A percentile compares a stretch with the other conserved stretches of the same genome.
Conservation (phyloP, 768 basidiomycete genomes). For the Phlegmacium glaucopus region DNA sequence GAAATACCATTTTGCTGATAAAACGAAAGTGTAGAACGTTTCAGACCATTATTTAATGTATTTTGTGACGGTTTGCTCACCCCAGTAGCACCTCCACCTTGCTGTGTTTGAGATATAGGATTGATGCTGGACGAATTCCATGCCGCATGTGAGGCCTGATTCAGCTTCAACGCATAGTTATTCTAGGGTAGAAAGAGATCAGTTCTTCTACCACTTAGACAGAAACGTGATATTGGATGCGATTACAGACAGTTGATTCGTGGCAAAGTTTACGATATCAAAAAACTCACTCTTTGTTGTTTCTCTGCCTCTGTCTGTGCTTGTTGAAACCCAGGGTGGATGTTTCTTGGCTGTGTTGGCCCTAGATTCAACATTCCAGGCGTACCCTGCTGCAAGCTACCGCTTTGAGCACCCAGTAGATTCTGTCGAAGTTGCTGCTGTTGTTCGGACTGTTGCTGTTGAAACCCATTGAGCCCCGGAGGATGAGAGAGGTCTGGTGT, state of each 20-base stretch:
- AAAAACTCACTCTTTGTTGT: conserved; percentile 53
- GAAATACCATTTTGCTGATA: conserved; percentile 23
- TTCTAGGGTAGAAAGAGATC: conserved; percentile 34
- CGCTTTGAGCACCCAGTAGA: conserved; percentile 49
- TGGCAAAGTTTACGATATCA: conserved; percentile 5
- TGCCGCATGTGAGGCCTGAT: conserved; percentile 56
- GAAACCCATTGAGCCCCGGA: conserved; percentile 77
- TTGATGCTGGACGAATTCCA: conserved; percentile 61
- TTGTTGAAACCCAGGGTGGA: conserved; percentile 51
- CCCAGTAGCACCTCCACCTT: conserved; percentile 18
- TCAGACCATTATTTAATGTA: conserved; percentile 1
- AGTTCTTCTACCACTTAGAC: conserved; percentile 8
- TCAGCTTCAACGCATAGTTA: conserved; percentile 62
- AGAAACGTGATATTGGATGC: background rate
- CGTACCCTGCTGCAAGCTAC: conserved; percentile 39
- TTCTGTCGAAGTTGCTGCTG: conserved; percentile 54
- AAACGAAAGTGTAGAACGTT: conserved; percentile 7
- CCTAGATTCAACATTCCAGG: conserved; percentile 68
- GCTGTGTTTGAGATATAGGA: conserved; percentile 34
- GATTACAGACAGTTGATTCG: background rate
- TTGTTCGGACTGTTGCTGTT: conserved; percentile 42
- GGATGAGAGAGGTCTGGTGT: conserved; percentile 52
- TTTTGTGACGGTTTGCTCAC: conserved; percentile 17
- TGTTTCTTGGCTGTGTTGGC: conserved; percentile 38
- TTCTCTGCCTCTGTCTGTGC: conserved; percentile 69